These are phyloP conservation scores for Thelonectria discophora DNA, from an alignment of 2,329 filamentous ascomycete species.

Conservation along the genomic window DNA sequence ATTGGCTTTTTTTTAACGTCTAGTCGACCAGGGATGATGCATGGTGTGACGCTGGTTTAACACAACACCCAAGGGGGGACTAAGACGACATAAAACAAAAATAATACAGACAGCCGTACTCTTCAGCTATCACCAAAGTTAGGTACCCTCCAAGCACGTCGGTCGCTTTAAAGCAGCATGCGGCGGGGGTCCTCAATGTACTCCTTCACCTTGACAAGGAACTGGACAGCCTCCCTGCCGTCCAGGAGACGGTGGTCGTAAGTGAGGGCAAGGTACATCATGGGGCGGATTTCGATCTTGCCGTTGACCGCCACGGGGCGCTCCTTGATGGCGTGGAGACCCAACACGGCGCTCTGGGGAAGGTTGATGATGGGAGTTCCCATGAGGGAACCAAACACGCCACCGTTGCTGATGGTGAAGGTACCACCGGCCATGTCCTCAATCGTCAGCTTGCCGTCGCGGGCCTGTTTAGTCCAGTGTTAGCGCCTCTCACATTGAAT, in stretches of 20 bases:
- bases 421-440: conserved; percentile 99
- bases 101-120: too few relatives aligned
- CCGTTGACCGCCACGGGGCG: conserved; percentile 89
- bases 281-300: conserved; percentile 95
- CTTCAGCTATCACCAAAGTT: too few relatives aligned
- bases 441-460: conserved; percentile 95
- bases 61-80: too few relatives aligned
- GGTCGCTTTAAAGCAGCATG: conserved; percentile 73
- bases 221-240: conserved; percentile 93
- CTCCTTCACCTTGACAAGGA: conserved; percentile 97
- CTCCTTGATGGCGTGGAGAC: conserved; percentile 96
- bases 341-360: conserved; percentile 90
- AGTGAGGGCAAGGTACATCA: conserved; percentile 99
- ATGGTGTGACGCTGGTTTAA: too few relatives aligned
- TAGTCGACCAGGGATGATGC: too few relatives aligned
- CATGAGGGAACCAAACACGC: conserved; percentile 96
- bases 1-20: too few relatives aligned
- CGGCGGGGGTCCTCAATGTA: conserved; percentile 94
- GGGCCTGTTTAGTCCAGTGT: conserved; percentile 62
- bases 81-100: too few relatives aligned
- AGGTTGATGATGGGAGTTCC: conserved; percentile 99
- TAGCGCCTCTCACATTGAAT: background rate
- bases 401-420: conserved; percentile 97
- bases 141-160: background rate
- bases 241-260: conserved; percentile 97